Evolutionary conservation across 805 yeast genomes (phyloP).

Genomic region (Jamesozyma lodderae): DNA sequence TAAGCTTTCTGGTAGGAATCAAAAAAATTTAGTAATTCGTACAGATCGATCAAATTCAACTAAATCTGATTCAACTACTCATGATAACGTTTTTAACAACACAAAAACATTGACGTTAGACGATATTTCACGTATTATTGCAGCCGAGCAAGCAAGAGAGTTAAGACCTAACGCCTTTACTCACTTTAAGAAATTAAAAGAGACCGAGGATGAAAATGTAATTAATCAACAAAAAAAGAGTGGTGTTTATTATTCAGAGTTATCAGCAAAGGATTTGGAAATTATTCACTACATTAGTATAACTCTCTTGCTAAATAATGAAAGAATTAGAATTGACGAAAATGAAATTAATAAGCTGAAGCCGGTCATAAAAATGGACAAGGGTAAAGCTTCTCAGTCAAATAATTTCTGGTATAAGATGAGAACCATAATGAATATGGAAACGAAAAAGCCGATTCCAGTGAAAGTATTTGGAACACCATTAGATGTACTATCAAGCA

Average conservation of each 20-base stretch:
- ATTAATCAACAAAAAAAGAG: conserved; percentile 16
- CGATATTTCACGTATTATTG: conserved; percentile 94
- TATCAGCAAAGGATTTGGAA: conserved; percentile 34
- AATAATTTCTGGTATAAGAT: conserved; percentile 25
- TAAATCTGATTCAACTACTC: not conserved
- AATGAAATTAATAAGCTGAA: not conserved
- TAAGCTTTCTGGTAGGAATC: conserved; percentile 2
- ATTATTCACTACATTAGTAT: conserved; percentile 48
- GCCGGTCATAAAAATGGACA: conserved; percentile 2
- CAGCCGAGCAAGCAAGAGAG: conserved; percentile 92
- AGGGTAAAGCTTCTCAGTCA: conserved; percentile 2
- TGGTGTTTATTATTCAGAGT: conserved; percentile 53
- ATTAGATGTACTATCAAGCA: conserved; percentile 54
- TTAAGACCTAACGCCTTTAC: conserved; percentile 87
- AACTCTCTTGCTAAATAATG: conserved; percentile 27
- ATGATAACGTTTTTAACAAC: conserved; percentile 46
- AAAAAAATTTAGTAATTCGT: conserved; percentile 22
- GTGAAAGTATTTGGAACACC: conserved; percentile 69
- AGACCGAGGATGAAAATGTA: conserved; percentile 20
- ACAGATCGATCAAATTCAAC: not conserved
- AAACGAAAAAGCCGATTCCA: conserved; percentile 16
- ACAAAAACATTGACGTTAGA: conserved; percentile 85
- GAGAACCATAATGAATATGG: conserved; percentile 23
- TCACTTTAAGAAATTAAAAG: conserved; percentile 48
- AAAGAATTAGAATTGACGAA: conserved; percentile 10